phyloP scores from a whole-genome alignment of 805 yeast genomes.

The Ascoidea asiatica region DNA sequence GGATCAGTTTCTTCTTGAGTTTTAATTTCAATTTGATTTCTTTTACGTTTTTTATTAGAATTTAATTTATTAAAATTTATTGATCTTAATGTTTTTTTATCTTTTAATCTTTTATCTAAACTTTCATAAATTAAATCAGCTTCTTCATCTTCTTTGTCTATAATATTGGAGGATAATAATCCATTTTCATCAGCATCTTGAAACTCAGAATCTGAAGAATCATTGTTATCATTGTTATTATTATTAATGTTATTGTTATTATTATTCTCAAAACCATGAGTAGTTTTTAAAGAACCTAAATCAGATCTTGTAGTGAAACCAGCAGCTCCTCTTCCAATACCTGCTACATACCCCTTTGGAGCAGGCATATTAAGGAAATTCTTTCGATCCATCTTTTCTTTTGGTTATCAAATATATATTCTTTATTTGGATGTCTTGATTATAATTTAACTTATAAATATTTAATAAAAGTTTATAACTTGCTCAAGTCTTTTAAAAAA shows the following conservation, averaged over 20 bases:
- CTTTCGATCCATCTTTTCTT: constrained; percentile 43
- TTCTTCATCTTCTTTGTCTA: constrained; percentile 53
- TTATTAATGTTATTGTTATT: constrained; percentile 12
- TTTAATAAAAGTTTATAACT: background rate
- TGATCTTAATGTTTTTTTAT: constrained; percentile 17
- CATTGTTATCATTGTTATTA: constrained; percentile 14
- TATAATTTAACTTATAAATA: background rate
- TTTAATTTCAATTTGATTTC: constrained; percentile 5
- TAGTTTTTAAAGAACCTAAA: constrained; percentile 34
- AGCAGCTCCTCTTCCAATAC: constrained; percentile 89
- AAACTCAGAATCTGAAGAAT: constrained; percentile 18
- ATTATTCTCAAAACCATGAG: constrained; percentile 16
- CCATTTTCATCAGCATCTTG: constrained; percentile 21
- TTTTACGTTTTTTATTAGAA: constrained; percentile 14
- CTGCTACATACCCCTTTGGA: constrained; percentile 85
- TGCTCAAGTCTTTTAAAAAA: background rate
- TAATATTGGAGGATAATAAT: constrained; percentile 14
- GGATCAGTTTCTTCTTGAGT: constrained; percentile 7
- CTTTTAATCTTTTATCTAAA: constrained; percentile 43
- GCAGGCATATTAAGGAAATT: constrained; percentile 73
- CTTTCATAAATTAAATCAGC: constrained; percentile 59
- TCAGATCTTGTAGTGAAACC: constrained; percentile 86
- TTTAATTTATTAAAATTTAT: too few species aligned
- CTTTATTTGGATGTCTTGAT: background rate
- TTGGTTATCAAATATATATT: too few species aligned